These are phyloP conservation scores for Musa troglodytarum DNA, from an alignment of 176 grass and related monocot genomes.

Conservation along the genomic window DNA sequence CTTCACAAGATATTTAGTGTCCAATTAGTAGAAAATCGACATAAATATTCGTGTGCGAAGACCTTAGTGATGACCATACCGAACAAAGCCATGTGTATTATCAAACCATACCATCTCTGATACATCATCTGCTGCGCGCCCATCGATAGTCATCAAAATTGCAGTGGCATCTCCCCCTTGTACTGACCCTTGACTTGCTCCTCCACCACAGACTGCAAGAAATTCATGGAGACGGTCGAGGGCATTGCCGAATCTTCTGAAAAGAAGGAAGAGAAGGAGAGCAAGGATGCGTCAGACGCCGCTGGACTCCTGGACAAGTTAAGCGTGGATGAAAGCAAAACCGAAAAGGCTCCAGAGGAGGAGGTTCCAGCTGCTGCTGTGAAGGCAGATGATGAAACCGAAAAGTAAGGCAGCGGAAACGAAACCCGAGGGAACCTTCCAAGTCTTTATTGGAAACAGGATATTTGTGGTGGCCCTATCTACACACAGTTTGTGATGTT, in stretches of 20 bases:
- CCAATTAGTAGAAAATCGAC: no score
- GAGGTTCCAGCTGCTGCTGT: background rate
- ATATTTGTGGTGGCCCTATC: background rate
- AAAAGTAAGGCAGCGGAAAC: background rate
- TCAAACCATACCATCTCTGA: no score
- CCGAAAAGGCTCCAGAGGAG: conserved; percentile 1
- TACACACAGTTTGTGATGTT: background rate
- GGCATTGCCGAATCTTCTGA: background rate
- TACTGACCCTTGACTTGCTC: background rate
- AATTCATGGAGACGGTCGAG: conserved; percentile 23
- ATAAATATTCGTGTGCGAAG: background rate
- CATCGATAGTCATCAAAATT: background rate
- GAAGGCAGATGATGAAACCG: background rate
- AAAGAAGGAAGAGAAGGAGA: conserved; percentile 16
- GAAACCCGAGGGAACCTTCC: background rate
- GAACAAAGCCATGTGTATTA: background rate
- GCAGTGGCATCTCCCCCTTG: background rate
- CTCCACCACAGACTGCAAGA: conserved; percentile 16
- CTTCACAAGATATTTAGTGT: no score
- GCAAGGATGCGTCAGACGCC: conserved; percentile 20
- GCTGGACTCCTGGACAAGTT: conserved; percentile 25
- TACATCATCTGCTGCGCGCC: background rate
- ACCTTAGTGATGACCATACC: background rate
- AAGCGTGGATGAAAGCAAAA: conserved; percentile 23
- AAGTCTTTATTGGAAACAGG: background rate